Evolutionary conservation across 345 rosid species (phyloP), one percentile per base, ranked within the genome.

Genomic region (Heritiera fomes): DNA sequence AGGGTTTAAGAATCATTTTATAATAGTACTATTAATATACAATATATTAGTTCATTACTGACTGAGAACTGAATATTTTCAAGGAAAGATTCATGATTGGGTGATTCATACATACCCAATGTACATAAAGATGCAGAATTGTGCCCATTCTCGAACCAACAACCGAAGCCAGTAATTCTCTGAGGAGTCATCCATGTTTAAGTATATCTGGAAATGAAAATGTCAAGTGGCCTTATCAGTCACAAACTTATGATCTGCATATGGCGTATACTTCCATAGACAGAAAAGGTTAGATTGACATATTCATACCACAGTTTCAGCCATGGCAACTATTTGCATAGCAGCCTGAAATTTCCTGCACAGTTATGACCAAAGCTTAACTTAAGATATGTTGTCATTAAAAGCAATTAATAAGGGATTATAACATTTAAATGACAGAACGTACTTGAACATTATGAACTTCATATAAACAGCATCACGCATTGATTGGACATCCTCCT

Each of bases 361-460:
- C n/a, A 52, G 50, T 63, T 80, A 60, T 14, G 30, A 58, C 53
- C 7, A 5, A 58, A 67, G 75, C 52, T 70, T 61, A 68, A 46
- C 45, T 59, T 15, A 40, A 15, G 60, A 67, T 34, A 49, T 28
- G 9, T 61, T 49, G 46, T 20, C 40, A 68, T 8, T 81, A 63
- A 75, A 66, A 5, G 45, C 63, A 28, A 18, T 52, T 15, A 14
- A 55, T 28, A 41, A 17, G 43, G 1, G 9, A 23, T 41, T 50
- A 59, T 77, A 34, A 53, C 20, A 47, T 79, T 80, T 12, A 68
- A 78, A 34, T 2, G 6, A 49, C 20, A 66, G 30, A 38, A 83
- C 96, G 0, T 90, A 95, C 99, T 91, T 95, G 87, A 93, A 89
- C 99, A 95, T 93, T 59, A 81, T 87, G 73, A 92, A 95, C 82